Evolutionary conservation across 1,284 basidiomycete genomes (phyloP), one percentile per base, ranked within the genome.

Genomic region (Bondarzewia mesenterica): DNA sequence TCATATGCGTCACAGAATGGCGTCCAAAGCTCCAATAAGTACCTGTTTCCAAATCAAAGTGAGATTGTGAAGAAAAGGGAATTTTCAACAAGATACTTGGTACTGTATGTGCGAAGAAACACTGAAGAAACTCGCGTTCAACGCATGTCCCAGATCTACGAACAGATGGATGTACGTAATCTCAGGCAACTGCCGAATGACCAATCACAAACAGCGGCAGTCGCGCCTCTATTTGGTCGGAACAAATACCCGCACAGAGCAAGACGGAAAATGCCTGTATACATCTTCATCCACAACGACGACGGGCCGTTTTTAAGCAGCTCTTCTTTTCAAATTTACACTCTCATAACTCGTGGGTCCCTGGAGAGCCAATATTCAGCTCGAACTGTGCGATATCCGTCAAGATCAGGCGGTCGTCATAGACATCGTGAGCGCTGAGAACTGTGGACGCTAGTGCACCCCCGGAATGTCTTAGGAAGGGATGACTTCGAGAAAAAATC

Each of bases 191-290:
- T n/a, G n/a, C n/a, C n/a, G n/a, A n/a, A n/a, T n/a, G n/a, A n/a
- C n/a, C n/a, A n/a, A 36, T 36, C 35, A 36, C 35, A 16, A 14
- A 36, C 35, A 8, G 8, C n/a, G 25, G n/a, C 26, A 46, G n/a
- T 32, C 29, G 29, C 29, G 46, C 43, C 36, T 46, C 32, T 54
- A 42, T 54, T 54, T 54, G 53, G 47, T 37, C 53, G 16, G 53
- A 47, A 48, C 53, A 54, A 54, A 54, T 36, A 47, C 46, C 41
- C 42, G 37, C 43, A 38, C 45, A 48, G 50, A 40, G 41, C 49
- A 32, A 21, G 39, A 42, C 53, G 47, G 50, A 52, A 54, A 54
- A 54, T 54, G 53, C 44, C 53, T 41, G 37, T 49, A 45, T 44
- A 37, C 46, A 39, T 51, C 48, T 46, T 48, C 42, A 43, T 40